Conservation (phyloP, 2,329 filamentous ascomycete genomes). For the Venturia aucupariae region DNA sequence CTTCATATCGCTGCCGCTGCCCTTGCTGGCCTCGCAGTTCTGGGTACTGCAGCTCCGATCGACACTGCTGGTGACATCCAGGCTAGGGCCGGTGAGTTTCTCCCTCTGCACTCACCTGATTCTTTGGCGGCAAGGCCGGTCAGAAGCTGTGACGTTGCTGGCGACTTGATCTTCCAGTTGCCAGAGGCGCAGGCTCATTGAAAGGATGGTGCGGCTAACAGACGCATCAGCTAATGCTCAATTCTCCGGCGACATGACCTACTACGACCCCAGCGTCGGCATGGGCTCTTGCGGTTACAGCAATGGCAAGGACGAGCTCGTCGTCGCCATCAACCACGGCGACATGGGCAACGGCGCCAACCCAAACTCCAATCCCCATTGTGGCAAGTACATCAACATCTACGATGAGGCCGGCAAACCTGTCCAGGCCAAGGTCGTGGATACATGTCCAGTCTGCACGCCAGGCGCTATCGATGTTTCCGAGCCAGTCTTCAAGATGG, state of each 20-base stretch:
- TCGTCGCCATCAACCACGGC: slow-evolving; percentile 20
- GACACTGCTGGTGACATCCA: background rate
- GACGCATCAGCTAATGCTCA: background rate
- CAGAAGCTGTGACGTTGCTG: background rate
- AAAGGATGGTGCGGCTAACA: background rate
- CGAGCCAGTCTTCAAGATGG: slow-evolving; percentile 9
- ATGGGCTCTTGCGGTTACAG: slow-evolving; percentile 14
- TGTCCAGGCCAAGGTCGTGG: slow-evolving; percentile 4
- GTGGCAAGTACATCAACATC: slow-evolving; percentile 18
- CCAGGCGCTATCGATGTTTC: slow-evolving; percentile 12
- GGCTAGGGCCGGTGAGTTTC: background rate
- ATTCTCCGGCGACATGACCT: slow-evolving; percentile 14
- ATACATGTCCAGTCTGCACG: slow-evolving; percentile 15
- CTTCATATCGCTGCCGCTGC: background rate
- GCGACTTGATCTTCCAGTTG: background rate
- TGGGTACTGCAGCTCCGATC: background rate
- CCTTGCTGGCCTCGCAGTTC: background rate
- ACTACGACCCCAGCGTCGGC: slow-evolving; percentile 14
- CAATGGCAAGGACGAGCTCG: slow-evolving; percentile 15
- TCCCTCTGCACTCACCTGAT: background rate
- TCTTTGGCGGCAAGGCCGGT: background rate
- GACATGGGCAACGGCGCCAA: slow-evolving; percentile 19
- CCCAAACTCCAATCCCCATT: slow-evolving; percentile 22
- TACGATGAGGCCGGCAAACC: background rate
- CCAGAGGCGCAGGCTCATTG: background rate